Evolutionary conservation across 192 early-diverging fungal genomes (phyloP).

Genomic region (Mortierella hygrophila): DNA sequence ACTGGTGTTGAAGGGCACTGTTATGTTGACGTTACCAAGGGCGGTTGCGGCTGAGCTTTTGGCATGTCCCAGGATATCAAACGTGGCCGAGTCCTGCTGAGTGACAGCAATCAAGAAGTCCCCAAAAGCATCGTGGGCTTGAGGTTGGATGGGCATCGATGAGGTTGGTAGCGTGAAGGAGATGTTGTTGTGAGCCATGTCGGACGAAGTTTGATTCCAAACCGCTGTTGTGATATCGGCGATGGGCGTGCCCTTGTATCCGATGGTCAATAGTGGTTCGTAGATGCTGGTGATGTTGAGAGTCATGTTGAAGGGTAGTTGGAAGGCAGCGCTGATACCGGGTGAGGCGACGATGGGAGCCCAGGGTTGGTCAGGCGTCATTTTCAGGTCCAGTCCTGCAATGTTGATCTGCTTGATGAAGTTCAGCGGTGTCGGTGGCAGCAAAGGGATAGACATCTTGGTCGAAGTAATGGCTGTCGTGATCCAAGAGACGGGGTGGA

Average conservation of each 20-base stretch:
- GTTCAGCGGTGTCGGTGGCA: constrained; percentile 32
- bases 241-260: constrained; percentile 18
- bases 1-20: constrained; percentile 44
- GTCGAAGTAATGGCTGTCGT: constrained; percentile 33
- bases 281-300: constrained; percentile 40
- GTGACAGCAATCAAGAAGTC: constrained; percentile 31
- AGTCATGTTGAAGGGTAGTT: constrained; percentile 39
- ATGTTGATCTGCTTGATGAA: constrained; percentile 38
- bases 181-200: constrained; percentile 45
- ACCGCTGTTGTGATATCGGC: constrained; percentile 40
- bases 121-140: constrained; percentile 21
- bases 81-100: constrained; percentile 20
- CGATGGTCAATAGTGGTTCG: constrained; percentile 23
- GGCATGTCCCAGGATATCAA: constrained; percentile 40
- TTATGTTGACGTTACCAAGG: constrained; percentile 34
- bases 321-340: constrained; percentile 30
- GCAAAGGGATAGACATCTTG: constrained; percentile 34
- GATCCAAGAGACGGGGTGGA: constrained; percentile 33
- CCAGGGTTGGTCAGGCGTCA: constrained; percentile 41
- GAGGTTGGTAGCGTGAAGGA: constrained; percentile 29
- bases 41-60: constrained; percentile 26
- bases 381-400: constrained; percentile 13
- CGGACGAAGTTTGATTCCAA: constrained; percentile 39
- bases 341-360: constrained; percentile 26
- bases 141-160: constrained; percentile 12